Base-by-base conservation (phyloP, 208 protist species). In the Borovskyia barvae region DNA sequence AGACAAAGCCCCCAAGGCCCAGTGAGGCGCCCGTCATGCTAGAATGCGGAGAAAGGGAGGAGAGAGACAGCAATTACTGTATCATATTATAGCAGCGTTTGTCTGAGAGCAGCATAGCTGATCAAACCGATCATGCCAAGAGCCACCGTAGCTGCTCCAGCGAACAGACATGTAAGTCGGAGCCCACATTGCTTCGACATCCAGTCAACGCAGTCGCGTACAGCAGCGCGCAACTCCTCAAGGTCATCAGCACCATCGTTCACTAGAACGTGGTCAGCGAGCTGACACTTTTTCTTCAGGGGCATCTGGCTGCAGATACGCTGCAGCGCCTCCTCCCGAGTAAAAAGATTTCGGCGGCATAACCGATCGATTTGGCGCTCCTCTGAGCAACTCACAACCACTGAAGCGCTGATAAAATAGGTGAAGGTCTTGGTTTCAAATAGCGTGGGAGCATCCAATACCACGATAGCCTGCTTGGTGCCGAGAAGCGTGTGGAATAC, bases 381-480 rank as follows among this genome's bases (percentile, higher is more conserved):
- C 67, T 87, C 71, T 0, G 61, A 69, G 61, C 80, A 88, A 25
- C 74, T 68, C 22, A 97, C 85, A 20, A 95, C 87, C 1, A 90
- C 45, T 1, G 69, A 63, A 26, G 35, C 48, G 59, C 80, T 88
- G 30, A 95, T 72, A 50, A 93, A 87, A 59, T 69, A 80, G 14
- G 71, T 84, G 55, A 95, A 90, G 20, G 77, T 68, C n/a, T 75
- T 74, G 9, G 89, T 90, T 52, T 95, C 88, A 49, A 90, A 95
- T 26, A 97, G 71, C 30, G 87, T 85, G 30, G 92, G 92, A 15
- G 79, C 87, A 64, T 97, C 92, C 17, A 97, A 75, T 15, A 97
- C 72, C 33, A 97, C 87, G 14, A 90, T 51, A 12, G 55, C 25
- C 25, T 37, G 49, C 7, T 32, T 22, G 3, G 56, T 22, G 19